Percentiles rank a stretch among this genome's conserved stretches.
phyloP scores from a whole-genome alignment of 2,329 filamentous ascomycete genomes.

The Coniochaeta pulveracea region DNA sequence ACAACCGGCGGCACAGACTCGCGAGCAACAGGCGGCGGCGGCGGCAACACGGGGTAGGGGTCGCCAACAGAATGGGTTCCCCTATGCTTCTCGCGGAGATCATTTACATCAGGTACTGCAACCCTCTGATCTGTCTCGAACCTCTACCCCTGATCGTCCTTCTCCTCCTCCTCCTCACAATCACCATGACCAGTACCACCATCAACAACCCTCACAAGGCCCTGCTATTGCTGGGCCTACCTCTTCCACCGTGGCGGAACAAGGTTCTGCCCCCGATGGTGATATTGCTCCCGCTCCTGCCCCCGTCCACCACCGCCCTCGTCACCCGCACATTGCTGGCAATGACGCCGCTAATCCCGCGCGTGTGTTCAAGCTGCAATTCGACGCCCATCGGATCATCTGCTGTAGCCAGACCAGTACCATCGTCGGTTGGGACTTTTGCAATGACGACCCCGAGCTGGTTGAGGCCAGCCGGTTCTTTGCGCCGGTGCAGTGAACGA shows the following conservation, averaged over 20 bases:
- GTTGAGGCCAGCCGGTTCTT: slow-evolving; percentile 73
- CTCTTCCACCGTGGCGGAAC: too few species aligned
- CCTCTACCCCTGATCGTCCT: slow-evolving; percentile 1
- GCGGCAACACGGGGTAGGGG: not conserved
- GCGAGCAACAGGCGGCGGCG: not conserved
- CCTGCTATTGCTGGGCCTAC: not conserved
- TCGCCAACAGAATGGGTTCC: not conserved
- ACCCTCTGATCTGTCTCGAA: too few species aligned
- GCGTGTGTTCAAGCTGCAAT: slow-evolving; percentile 92
- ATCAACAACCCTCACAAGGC: not conserved
- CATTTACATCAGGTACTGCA: slow-evolving; percentile 15
- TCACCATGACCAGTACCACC: not conserved
- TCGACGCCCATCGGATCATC: slow-evolving; percentile 84
- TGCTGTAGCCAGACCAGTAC: slow-evolving; percentile 86
- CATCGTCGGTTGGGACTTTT: slow-evolving; percentile 98
- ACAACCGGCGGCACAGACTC: not conserved
- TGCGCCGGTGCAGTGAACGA: slow-evolving; percentile 40
- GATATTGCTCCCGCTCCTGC: slow-evolving; percentile 6
- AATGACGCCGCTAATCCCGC: slow-evolving; percentile 36
- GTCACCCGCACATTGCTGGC: slow-evolving; percentile 18
- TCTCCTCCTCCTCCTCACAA: not conserved
- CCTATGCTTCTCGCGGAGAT: slow-evolving; percentile 4
- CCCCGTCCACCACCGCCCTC: slow-evolving; percentile 4
- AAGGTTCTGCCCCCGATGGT: slow-evolving; percentile 3
- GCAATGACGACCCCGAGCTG: slow-evolving; percentile 70